These are phyloP conservation scores for Whalleya microplaca DNA, from an alignment of 2,329 filamentous ascomycete genomes.

Conservation along the genomic window DNA sequence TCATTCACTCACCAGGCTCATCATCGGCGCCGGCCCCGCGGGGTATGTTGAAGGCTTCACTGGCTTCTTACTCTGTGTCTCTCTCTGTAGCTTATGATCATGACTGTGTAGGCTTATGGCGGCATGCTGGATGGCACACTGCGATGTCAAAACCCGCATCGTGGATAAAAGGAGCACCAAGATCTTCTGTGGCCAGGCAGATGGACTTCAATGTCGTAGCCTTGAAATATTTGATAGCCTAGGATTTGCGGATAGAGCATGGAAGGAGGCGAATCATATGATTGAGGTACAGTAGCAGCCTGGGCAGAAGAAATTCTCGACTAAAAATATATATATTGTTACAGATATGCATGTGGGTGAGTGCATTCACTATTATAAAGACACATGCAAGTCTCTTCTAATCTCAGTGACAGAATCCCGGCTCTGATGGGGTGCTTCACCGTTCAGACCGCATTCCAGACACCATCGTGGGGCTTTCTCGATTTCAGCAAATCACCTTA, in stretches of 20 bases:
- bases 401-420: slow-evolving; percentile 60
- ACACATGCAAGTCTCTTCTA: not conserved
- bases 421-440: slow-evolving; percentile 58
- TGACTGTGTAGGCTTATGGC: slow-evolving; percentile 43
- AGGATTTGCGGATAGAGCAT: slow-evolving; percentile 65
- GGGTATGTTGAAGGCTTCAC: slow-evolving; percentile 25
- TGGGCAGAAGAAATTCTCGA: not conserved
- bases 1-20: slow-evolving; percentile 23
- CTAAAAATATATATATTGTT: slow-evolving; percentile 5
- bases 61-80: not conserved
- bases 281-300: slow-evolving; percentile 55
- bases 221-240: slow-evolving; percentile 75
- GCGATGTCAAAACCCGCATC: slow-evolving; percentile 46
- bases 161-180: slow-evolving; percentile 47
- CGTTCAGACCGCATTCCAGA: slow-evolving; percentile 66
- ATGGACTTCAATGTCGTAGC: slow-evolving; percentile 63
- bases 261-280: slow-evolving; percentile 71
- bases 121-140: slow-evolving; percentile 47
- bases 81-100: not conserved
- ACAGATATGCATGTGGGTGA: slow-evolving; percentile 37
- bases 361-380: slow-evolving; percentile 7
- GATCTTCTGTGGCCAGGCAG: slow-evolving; percentile 48
- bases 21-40: slow-evolving; percentile 37
- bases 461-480: slow-evolving; percentile 62
- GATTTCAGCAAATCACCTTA: slow-evolving; percentile 68